phyloP scores from a whole-genome alignment of 495 filamentous ascomycete genomes.

The Penicillium paradoxum region DNA sequence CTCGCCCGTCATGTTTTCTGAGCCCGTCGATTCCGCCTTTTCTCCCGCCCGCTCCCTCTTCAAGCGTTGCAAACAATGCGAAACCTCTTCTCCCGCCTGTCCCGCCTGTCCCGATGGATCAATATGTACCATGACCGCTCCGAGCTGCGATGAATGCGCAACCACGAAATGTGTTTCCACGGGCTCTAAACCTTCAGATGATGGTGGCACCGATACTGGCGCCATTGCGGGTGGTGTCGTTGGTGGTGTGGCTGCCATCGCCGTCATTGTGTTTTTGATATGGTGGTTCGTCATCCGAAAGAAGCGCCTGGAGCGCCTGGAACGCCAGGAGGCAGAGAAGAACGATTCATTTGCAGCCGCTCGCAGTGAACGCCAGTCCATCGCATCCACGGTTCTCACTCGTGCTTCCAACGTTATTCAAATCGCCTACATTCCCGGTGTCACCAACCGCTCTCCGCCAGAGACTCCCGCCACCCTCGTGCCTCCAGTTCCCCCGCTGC shows the following conservation, averaged over 20 bases:
- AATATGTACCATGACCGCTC: slow-evolving; percentile 52
- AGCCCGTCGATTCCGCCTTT: slow-evolving; percentile 22
- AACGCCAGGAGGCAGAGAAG: slow-evolving; percentile 50
- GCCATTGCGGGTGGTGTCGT: slow-evolving; percentile 83
- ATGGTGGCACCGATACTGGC: slow-evolving; percentile 58
- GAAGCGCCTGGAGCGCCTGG: slow-evolving; percentile 61
- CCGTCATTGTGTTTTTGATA: slow-evolving; percentile 66
- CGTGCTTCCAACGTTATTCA: slow-evolving; percentile 98
- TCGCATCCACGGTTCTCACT: slow-evolving; percentile 92
- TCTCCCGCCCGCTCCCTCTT: slow-evolving; percentile 37
- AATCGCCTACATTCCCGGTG: slow-evolving; percentile 97
- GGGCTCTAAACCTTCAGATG: slow-evolving; percentile 15
- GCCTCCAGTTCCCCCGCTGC: slow-evolving; percentile 89
- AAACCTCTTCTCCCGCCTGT: slow-evolving; percentile 40
- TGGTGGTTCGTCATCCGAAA: slow-evolving; percentile 86
- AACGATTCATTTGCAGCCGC: slow-evolving; percentile 56
- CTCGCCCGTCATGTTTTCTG: slow-evolving; percentile 28
- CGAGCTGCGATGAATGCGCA: slow-evolving; percentile 54
- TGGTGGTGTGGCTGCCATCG: slow-evolving; percentile 66
- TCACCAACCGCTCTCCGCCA: slow-evolving; percentile 85
- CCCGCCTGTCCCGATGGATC: slow-evolving; percentile 44
- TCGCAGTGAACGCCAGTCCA: slow-evolving; percentile 79
- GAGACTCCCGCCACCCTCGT: slow-evolving; percentile 78
- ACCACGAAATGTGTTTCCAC: slow-evolving; percentile 52
- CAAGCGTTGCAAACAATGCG: slow-evolving; percentile 45